Base-by-base conservation (phyloP, 164 flowering plant species). In the Tetracentron sinense region DNA sequence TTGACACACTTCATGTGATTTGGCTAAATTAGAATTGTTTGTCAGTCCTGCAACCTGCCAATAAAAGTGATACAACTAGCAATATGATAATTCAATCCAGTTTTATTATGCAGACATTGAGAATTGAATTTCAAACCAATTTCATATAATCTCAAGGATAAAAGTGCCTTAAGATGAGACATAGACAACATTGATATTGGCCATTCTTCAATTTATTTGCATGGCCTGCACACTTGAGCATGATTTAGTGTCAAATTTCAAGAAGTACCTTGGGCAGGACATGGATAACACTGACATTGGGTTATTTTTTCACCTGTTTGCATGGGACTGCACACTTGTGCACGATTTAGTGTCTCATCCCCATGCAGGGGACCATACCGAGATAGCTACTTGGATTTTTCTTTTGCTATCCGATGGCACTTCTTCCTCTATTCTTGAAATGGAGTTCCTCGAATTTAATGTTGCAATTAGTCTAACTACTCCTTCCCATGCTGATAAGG, bases 41-140 rank as follows among this genome's bases (percentile, higher is more conserved):
- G 98, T 92, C 73, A 95, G 73, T 55, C 99, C 99, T 60, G 96
- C 91, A 74, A 95, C 83, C 99, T 95, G 73, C 72, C 28, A 60
- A 72, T 65, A 23, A 21, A 59, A 74, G 58, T 20, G 8, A 26
- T 33, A 63, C 44, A 0, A 20, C 48, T 53, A 74, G 56, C 30
- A 69, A 23, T 16, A 31, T 53, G 8, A 23, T 44, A 62, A 38
- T 28, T 44, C 20, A 20, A 27, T 19, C 31, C 7, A 60, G 16
- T 28, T 69, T 64, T 38, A 35, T 22, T 3, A 47, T 16, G n/a
- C 22, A 63, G 28, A 44, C 16, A 38, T 19, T 30, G 30, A 52
- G 28, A 44, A 22, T 19, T 47, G 21, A 38, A 3, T 4, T 52
- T 28, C 27, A 7, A 42, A 20, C 16, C 16, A 23, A 16, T 25